Percentiles rank a stretch among this genome's conserved stretches.
phyloP scores from a whole-genome alignment of 2,329 filamentous ascomycete species.

The Cytospora mali region DNA sequence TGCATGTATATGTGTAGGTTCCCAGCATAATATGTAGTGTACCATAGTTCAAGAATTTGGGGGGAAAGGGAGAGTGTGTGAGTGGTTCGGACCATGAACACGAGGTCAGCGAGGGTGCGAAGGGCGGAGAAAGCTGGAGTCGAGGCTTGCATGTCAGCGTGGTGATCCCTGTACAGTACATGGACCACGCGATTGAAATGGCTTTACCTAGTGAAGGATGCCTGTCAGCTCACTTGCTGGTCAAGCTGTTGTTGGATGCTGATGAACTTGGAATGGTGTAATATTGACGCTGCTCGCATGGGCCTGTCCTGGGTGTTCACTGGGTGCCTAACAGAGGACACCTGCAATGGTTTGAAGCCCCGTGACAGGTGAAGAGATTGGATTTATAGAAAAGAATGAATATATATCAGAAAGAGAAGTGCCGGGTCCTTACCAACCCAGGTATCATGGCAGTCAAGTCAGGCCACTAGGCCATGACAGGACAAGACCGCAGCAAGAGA shows the following conservation, averaged over 20 bases:
- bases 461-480: not conserved
- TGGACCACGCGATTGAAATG: not conserved
- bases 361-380: not conserved
- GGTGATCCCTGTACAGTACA: not conserved
- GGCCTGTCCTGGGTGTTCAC: not conserved
- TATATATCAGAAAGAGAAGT: not conserved
- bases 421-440: not conserved
- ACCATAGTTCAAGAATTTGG: conserved; percentile 2
- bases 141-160: conserved; percentile 1
- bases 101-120: not conserved
- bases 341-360: not conserved
- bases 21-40: conserved; percentile 7
- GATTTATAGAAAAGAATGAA: not conserved
- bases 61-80: conserved; percentile 8
- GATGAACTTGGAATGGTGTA: not conserved
- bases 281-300: not conserved
- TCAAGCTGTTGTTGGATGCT: not conserved
- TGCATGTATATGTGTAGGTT: conserved; percentile 18
- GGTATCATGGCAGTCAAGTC: not conserved
- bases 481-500: not conserved
- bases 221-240: not conserved
- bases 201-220: not conserved
- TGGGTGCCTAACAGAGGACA: not conserved
- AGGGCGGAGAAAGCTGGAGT: not conserved
- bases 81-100: conserved; percentile 11